Evolutionary conservation across 306 rosid species (phyloP), one percentile per base, ranked within the genome.

Genomic region (Trichosanthes truncata): DNA sequence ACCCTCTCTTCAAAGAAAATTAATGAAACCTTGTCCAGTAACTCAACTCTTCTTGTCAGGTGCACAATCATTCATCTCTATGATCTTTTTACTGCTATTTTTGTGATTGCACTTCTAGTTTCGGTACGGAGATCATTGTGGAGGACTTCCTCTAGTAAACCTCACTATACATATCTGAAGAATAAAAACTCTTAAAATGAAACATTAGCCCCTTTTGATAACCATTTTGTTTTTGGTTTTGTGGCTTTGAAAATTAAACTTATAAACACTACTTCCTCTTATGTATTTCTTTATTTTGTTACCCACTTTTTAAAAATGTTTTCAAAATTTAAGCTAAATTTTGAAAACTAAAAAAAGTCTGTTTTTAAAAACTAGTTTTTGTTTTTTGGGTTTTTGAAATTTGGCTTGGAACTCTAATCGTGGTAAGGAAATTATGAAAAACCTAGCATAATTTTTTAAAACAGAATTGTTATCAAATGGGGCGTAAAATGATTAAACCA

Each of bases 141-240:
- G 66, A 33, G 76, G 65, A 81, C 62, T 80, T 80, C 78, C 78
- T 65, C 82, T 82, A 82, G 81, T 60, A 75, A 66, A 84, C 86
- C 84, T 55, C 80, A 84, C 93, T 90, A 86, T 89, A 83, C 94
- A 88, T 81, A 86, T 80, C 83, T 87, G 76, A 84, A 20, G 63
- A 81, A 36, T 45, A 80, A 84, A 80, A 78, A 79, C 84, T 76
- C 38, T 45, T 74, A 80, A 80, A 59, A 49, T 55, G 71, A 51
- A 68, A 43, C 77, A 65, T 79, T 76, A 35, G 3, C 4, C 14
- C 41, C 26, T 1, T 17, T 35, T 9, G 72, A 65, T 65, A 65
- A 35, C 7, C 0, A 35, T 65, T 65, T 35, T 20, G 25, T 36
- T 66, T 66, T 66, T 36, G 0, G 0, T 9, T 35, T 66, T 66